These are phyloP conservation scores for Hirschfeldia incana DNA, from an alignment of 345 rosid species.

Conservation along the genomic window DNA sequence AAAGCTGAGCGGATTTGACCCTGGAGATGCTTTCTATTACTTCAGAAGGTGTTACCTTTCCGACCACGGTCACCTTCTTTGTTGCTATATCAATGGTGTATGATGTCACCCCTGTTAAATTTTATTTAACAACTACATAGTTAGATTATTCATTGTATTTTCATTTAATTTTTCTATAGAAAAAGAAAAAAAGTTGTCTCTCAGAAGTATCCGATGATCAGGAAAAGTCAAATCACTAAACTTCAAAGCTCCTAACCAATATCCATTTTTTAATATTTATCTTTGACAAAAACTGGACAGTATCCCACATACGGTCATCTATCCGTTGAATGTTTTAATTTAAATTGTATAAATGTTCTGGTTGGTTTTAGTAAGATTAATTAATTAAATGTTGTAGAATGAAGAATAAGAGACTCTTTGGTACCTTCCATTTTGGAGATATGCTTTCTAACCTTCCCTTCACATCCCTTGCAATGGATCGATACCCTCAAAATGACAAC, in stretches of 20 bases:
- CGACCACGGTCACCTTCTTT: constrained; percentile 86
- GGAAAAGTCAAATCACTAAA: constrained; percentile 33
- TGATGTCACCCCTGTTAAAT: constrained; percentile 69
- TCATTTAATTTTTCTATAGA: background rate
- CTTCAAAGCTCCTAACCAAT: constrained; percentile 17
- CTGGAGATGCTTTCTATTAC: constrained; percentile 81
- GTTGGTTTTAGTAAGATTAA: background rate
- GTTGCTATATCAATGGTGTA: constrained; percentile 79
- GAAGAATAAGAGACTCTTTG: background rate
- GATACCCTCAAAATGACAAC: constrained; percentile 90
- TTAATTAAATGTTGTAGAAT: background rate
- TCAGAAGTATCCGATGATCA: constrained; percentile 23
- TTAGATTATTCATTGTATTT: background rate
- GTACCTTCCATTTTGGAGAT: constrained; percentile 94
- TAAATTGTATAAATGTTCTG: background rate
- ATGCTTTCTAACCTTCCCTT: constrained; percentile 88
- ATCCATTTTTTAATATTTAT: background rate
- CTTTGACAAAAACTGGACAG: background rate
- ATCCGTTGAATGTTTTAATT: constrained; percentile 10
- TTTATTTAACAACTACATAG: constrained; percentile 8
- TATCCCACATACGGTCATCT: constrained; percentile 1
- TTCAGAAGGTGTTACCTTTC: constrained; percentile 63
- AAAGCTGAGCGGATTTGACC: constrained; percentile 80
- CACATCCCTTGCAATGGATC: constrained; percentile 96
- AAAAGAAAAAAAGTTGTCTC: constrained; percentile 6